Percentiles rank a stretch among this genome's conserved stretches.
Conservation (phyloP, 2,329 filamentous ascomycete genomes). For the Sclerotinia spermophila region DNA sequence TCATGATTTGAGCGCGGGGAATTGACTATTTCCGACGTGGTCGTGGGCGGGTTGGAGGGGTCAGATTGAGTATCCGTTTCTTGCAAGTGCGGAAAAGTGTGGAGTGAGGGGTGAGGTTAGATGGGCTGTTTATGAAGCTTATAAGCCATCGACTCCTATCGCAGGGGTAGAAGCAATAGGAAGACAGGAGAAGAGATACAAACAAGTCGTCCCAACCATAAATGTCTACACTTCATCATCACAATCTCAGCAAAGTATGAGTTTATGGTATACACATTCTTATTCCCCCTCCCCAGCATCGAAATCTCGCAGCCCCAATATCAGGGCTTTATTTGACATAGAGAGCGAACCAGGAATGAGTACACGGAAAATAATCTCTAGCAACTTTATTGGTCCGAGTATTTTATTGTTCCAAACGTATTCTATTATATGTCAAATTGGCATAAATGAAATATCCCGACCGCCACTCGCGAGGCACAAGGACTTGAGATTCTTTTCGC, state of each 20-base stretch:
- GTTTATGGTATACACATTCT: neutral
- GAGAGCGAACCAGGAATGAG: neutral
- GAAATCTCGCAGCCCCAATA: fast-evolving
- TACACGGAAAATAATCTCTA: neutral
- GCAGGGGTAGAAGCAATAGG: neutral
- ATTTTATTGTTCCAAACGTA: neutral
- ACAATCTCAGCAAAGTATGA: neutral
- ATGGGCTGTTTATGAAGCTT: neutral
- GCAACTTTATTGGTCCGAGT: neutral
- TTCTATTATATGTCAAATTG: neutral
- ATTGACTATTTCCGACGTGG: neutral
- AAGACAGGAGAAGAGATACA: neutral
- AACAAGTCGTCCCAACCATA: neutral
- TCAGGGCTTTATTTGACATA: neutral
- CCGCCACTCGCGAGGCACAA: neutral
- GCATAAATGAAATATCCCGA: neutral
- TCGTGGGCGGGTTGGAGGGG: slow-evolving; percentile 1
- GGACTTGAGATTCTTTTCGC: neutral
- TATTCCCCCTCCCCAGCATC: neutral
- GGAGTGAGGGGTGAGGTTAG: neutral
- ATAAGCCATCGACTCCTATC: neutral
- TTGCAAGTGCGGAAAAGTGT: neutral
- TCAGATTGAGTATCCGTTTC: neutral
- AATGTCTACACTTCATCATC: neutral
- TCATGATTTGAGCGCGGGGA: neutral